These are phyloP conservation scores for Fusarium subglutinans DNA, from an alignment of 2,329 filamentous ascomycete species.

Conservation along the genomic window DNA sequence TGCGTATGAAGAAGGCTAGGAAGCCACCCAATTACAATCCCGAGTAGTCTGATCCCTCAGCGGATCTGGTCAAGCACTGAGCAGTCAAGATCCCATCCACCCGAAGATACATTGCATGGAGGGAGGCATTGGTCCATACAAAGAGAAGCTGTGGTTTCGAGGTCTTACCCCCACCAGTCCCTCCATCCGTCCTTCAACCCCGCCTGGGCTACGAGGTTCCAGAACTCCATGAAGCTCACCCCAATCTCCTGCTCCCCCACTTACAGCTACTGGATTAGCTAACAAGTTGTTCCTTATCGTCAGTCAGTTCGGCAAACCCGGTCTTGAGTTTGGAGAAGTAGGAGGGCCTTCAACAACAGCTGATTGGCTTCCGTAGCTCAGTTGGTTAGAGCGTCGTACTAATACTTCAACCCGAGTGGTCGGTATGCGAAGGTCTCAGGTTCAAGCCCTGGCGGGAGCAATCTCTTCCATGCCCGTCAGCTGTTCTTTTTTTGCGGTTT, in stretches of 20 bases:
- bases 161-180: slow-evolving; percentile 17
- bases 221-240: slow-evolving; percentile 2
- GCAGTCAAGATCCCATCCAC: background rate
- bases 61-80: background rate
- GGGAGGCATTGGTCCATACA: background rate
- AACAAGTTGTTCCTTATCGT: background rate
- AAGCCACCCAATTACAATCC: slow-evolving; percentile 4
- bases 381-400: slow-evolving; percentile 46
- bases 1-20: background rate
- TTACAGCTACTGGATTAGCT: background rate
- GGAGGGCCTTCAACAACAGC: background rate
- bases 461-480: slow-evolving; percentile 24
- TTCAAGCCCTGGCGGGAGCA: slow-evolving; percentile 45
- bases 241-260: slow-evolving; percentile 11
- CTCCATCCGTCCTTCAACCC: slow-evolving; percentile 19
- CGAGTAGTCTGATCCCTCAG: background rate
- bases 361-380: slow-evolving; percentile 44
- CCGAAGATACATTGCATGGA: background rate
- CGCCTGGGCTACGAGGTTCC: slow-evolving; percentile 11
- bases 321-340: background rate
- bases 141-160: slow-evolving; percentile 10
- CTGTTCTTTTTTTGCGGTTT: slow-evolving; percentile 2
- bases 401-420: slow-evolving; percentile 38
- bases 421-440: slow-evolving; percentile 42
- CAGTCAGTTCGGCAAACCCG: background rate